Evolutionary conservation across 192 early-diverging fungal species (phyloP), one percentile per base, ranked within the genome.

Genomic region (Linnemannia schmuckeri): DNA sequence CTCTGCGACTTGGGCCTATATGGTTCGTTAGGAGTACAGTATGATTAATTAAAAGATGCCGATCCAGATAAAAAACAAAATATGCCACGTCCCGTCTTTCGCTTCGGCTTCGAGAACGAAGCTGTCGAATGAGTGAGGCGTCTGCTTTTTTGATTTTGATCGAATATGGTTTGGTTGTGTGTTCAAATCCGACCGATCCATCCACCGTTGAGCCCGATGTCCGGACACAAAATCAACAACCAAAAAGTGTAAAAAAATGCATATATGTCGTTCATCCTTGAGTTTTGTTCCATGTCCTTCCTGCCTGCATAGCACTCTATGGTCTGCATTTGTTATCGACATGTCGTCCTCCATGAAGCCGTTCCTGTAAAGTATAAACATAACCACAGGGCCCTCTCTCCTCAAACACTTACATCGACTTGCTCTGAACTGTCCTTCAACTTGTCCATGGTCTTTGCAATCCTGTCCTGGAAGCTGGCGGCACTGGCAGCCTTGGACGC

Each of bases 381-480:
- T 57, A 68, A 44, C 10, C n/a, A 10, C 24, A 68, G 44, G 3
- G 15, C 72, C 12, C 27, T 12, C 24, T 55, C 20, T 37, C 2
- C 27, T 38, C 30, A 41, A 66, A 55, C 27, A 89, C 90, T 85
- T 93, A 96, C 96, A 75, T 98, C 95, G 15, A 96, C 96, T 76
- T 95, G 92, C 12, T 96, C 93, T 4, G 96, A 95, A 76, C 96
- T 97, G 77, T 94, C 94, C 80, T 96, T 95, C 18, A 99, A 88
- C 75, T 97, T 97, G 79, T 93, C 93, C 93, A 99, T 94, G 18
- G 98, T 99, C 63, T 96, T 92, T 63, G 94, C 93, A 78, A 99
- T 97, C 52, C 92, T 94, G 78, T 97, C 95, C 82, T 98, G 97
- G 92, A 99, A 99, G 66, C 93, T 91, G 30, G 79, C 72, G 27